phyloP scores from a whole-genome alignment of 371 early-diverging fungal genomes.

The Mucor indicus region DNA sequence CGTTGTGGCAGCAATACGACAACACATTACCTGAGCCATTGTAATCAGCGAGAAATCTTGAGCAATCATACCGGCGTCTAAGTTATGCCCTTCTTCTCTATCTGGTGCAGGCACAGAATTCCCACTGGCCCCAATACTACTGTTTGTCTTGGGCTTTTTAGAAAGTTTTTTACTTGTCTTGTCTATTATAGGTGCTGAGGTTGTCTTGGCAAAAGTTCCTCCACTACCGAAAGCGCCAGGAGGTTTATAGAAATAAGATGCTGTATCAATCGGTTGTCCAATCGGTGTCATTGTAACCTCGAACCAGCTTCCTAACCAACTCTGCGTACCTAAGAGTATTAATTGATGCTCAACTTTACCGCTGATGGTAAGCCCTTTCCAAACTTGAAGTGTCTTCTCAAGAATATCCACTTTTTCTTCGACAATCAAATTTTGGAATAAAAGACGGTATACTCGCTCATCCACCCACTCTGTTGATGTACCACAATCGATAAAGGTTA shows the following conservation, averaged over 20 bases:
- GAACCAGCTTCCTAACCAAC: conserved; percentile 53
- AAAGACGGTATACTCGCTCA: conserved; percentile 68
- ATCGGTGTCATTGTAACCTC: conserved; percentile 70
- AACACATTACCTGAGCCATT: conserved; percentile 73
- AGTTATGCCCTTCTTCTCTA: conserved; percentile 51
- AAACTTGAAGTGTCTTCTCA: conserved; percentile 64
- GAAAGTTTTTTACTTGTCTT: conserved; percentile 18
- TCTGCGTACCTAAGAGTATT: conserved; percentile 39
- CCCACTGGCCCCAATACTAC: conserved; percentile 2
- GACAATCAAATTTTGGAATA: conserved; percentile 89
- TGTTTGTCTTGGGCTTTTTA: conserved; percentile 14
- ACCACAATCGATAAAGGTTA: conserved; percentile 72
- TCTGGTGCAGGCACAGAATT: neutral
- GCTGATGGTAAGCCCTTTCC: conserved; percentile 58
- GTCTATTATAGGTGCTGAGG: conserved; percentile 3
- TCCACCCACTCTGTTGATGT: conserved; percentile 74
- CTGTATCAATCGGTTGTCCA: conserved; percentile 73
- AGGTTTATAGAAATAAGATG: conserved; percentile 59
- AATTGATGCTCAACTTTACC: conserved; percentile 31
- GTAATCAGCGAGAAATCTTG: conserved; percentile 88
- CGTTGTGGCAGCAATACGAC: conserved; percentile 74
- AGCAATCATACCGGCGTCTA: conserved; percentile 88
- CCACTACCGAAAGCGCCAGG: conserved; percentile 49
- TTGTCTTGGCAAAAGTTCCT: conserved; percentile 16
- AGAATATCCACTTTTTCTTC: conserved; percentile 78